Percentiles rank a stretch among this genome's conserved stretches.
These are phyloP conservation scores for Dalbergia oliveri DNA, from an alignment of 306 rosid species.

Conservation along the genomic window DNA sequence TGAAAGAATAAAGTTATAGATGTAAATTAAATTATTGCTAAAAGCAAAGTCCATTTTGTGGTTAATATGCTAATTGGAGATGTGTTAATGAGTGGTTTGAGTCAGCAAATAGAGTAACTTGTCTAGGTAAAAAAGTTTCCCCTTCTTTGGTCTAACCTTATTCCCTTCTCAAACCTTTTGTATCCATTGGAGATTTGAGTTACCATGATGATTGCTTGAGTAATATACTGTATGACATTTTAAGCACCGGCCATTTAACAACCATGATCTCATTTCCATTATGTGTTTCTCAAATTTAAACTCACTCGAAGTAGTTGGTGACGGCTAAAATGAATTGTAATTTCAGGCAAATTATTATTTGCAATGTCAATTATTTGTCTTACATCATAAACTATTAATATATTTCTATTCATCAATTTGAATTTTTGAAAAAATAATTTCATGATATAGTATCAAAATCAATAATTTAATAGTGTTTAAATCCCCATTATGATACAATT, in stretches of 20 bases:
- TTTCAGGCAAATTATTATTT: too few species aligned
- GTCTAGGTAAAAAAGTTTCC: conserved; percentile 39
- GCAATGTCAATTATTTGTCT: too few species aligned
- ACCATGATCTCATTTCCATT: conserved; percentile 35
- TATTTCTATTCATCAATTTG: too few species aligned
- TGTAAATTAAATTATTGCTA: conserved; percentile 22
- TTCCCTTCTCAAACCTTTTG: conserved; percentile 12
- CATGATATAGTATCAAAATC: too few species aligned
- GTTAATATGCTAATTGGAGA: conserved; percentile 11
- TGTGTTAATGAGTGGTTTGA: conserved; percentile 29
- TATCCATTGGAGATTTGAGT: conserved; percentile 35
- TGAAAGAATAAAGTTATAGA: conserved; percentile 36
- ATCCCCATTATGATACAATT: too few species aligned
- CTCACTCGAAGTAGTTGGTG: not conserved
- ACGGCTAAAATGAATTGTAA: too few species aligned
- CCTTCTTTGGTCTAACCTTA: conserved; percentile 28
- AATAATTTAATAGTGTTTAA: too few species aligned
- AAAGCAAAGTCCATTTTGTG: conserved; percentile 42
- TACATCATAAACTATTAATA: too few species aligned
- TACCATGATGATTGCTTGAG: conserved; percentile 43
- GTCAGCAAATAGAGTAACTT: conserved; percentile 20
- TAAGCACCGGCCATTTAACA: conserved; percentile 7
- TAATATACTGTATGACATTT: conserved; percentile 23
- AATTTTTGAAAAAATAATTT: too few species aligned
- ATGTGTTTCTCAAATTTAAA: conserved; percentile 10